Evolutionary conservation across 257 asterid species (phyloP).

Genomic region (Phtheirospermum japonicum): DNA sequence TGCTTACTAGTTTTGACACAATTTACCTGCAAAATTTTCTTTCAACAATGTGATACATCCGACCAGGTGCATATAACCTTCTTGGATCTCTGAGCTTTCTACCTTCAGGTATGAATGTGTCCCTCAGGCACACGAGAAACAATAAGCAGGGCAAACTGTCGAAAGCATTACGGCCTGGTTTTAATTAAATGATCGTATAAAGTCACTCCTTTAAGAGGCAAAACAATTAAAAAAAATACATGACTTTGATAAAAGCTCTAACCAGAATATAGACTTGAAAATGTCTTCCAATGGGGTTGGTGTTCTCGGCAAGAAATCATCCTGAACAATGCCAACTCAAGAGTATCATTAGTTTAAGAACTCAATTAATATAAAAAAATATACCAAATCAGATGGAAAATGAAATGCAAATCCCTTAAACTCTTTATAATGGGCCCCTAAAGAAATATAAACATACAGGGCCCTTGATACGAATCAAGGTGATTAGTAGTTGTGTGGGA

Average conservation of each 20-base stretch:
- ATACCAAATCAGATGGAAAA: neutral
- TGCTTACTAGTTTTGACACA: neutral
- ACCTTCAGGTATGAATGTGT: conserved; percentile 90
- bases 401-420: neutral
- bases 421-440: neutral
- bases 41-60: conserved; percentile 91
- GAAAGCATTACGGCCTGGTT: conserved; percentile 61
- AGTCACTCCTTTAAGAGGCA: conserved; percentile 33
- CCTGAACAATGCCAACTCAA: conserved; percentile 43
- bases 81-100: conserved; percentile 93
- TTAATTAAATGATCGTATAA: conserved; percentile 35
- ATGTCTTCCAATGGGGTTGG: conserved; percentile 93
- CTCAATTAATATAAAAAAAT: conserved; percentile 17
- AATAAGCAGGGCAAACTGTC: conserved; percentile 97
- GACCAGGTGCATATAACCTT: conserved; percentile 91
- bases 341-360: conserved; percentile 23
- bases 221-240: conserved; percentile 7
- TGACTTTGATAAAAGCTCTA: conserved; percentile 33
- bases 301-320: conserved; percentile 95
- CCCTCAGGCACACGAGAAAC: conserved; percentile 86
- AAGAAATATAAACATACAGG: neutral
- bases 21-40: conserved; percentile 89
- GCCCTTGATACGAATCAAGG: neutral
- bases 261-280: conserved; percentile 91
- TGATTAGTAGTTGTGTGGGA: neutral